Base-by-base conservation (phyloP, 2,329 filamentous ascomycete species). In the Hymenoscyphus infarciens region DNA sequence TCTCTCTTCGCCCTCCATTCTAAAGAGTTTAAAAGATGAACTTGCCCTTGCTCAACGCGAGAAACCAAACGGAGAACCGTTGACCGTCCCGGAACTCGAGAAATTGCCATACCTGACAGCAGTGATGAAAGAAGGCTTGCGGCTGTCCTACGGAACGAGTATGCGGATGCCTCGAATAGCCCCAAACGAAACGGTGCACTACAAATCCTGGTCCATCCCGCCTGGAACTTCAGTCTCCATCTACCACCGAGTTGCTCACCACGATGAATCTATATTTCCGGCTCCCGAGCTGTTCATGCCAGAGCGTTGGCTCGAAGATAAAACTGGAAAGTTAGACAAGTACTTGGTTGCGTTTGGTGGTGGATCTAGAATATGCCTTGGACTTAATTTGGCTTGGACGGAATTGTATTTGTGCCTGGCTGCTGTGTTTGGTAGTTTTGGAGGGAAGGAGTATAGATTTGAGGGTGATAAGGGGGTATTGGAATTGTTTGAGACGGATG, bases 11-110 rank as follows among this genome's bases (percentile, higher is more conserved):
- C 71, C 74, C 0, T 5, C 63, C 0, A 69, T 75, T 11, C 64
- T 74, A 0, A 16, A 62, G 1, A 68, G 63, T 3, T 64, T 80
- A 7, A 69, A 68, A 10, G 59, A 66, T 0, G 78, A 80, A 63
- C 71, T 80, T 5, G 63, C 64, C 29, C 16, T 11, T 16, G 19
- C 56, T 27, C 33, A 29, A 13, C 33, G 25, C 6, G 56, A n/a
- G 33, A 61, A 59, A 13, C 63, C 60, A 27, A 59, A 64, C n/a
- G 60, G 64, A 52, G 56, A 64, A 35, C 57, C 57, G 38, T 22
- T 52, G 11, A 49, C 57, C 16, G n/a, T 67, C 22, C 54, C 56
- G 10, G 56, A 57, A 16, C 13, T 74, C 1, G 71, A 73, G 53
- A 62, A 69, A 15, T 64, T 74, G 13, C 71, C 72, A 5, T 74